Percentiles rank a stretch among this genome's conserved stretches.
Conservation (phyloP, 1,284 basidiomycete genomes). For the Erythrobasidium hasegawianum region DNA sequence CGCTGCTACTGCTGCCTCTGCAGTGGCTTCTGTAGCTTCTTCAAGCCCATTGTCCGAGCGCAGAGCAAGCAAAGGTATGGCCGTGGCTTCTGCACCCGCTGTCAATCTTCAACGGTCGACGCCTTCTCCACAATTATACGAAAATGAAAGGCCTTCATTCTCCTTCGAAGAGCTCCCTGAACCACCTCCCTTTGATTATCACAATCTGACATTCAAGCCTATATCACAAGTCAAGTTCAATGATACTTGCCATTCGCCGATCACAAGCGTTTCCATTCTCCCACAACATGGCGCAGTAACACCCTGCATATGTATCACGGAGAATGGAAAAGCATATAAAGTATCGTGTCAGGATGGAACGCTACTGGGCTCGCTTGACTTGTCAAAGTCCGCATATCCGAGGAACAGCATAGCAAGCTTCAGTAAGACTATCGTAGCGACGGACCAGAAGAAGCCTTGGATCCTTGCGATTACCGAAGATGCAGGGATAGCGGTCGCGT, state of each 20-base stretch:
- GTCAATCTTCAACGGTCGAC: neutral
- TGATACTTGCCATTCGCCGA: slow-evolving; percentile 16
- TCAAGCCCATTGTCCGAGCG: neutral
- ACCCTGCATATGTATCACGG: slow-evolving; percentile 17
- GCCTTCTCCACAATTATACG: neutral
- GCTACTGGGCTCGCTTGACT: slow-evolving; percentile 11
- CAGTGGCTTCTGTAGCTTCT: neutral
- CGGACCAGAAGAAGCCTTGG: neutral
- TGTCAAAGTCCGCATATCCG: slow-evolving; percentile 3
- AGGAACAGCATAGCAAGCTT: neutral
- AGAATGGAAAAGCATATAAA: slow-evolving; percentile 15
- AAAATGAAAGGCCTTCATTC: slow-evolving; percentile 1
- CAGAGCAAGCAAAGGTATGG: neutral
- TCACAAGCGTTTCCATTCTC: slow-evolving; percentile 14
- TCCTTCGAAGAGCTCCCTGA: slow-evolving; percentile 17
- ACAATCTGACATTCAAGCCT: slow-evolving; percentile 18
- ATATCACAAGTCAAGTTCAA: slow-evolving; percentile 14
- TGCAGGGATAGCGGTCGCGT: slow-evolving; percentile 1
- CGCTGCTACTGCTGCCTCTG: neutral
- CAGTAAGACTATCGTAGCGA: neutral
- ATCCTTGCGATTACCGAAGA: slow-evolving; percentile 1
- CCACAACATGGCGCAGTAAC: slow-evolving; percentile 9
- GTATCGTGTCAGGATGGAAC: slow-evolving; percentile 15
- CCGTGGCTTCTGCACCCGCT: neutral
- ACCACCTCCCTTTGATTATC: neutral